A percentile compares a stretch with the other conserved stretches of the same genome.
phyloP scores from a whole-genome alignment of 176 grass and related monocot genomes.

The Eleusine indica region DNA sequence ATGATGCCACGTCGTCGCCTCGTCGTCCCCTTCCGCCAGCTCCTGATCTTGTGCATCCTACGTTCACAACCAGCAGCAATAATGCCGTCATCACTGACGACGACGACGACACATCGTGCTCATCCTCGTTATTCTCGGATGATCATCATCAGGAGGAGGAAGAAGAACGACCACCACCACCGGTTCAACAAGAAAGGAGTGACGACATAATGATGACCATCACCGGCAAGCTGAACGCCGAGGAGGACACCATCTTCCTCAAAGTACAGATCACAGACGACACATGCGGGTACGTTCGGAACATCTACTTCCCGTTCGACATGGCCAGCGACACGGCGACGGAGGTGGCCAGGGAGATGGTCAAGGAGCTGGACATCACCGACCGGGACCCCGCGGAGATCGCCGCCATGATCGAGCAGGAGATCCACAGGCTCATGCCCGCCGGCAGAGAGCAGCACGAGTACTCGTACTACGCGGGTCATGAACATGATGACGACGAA shows the following conservation, averaged over 20 bases:
- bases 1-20: too few relatives aligned
- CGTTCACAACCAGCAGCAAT: neutral
- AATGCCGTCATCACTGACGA: neutral
- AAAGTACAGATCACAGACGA: constrained; percentile 81
- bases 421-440: constrained; percentile 60
- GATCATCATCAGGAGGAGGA: neutral
- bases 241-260: constrained; percentile 84
- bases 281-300: constrained; percentile 45
- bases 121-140: neutral
- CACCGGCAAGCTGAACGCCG: constrained; percentile 86
- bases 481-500: constrained; percentile 39
- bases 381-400: constrained; percentile 69
- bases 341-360: constrained; percentile 92
- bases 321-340: constrained; percentile 62
- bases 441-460: constrained; percentile 59
- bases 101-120: neutral
- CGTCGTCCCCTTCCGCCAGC: too few relatives aligned
- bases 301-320: constrained; percentile 99
- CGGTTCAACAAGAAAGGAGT: rapidly evolving
- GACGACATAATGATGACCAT: constrained; percentile 49
- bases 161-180: neutral
- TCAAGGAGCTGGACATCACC: constrained; percentile 84
- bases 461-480: constrained; percentile 33
- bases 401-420: constrained; percentile 83
- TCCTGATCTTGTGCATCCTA: too few relatives aligned